Percentiles rank a stretch among this genome's conserved stretches.
Conservation (phyloP, 768 basidiomycete species). For the Mycena indigotica region DNA sequence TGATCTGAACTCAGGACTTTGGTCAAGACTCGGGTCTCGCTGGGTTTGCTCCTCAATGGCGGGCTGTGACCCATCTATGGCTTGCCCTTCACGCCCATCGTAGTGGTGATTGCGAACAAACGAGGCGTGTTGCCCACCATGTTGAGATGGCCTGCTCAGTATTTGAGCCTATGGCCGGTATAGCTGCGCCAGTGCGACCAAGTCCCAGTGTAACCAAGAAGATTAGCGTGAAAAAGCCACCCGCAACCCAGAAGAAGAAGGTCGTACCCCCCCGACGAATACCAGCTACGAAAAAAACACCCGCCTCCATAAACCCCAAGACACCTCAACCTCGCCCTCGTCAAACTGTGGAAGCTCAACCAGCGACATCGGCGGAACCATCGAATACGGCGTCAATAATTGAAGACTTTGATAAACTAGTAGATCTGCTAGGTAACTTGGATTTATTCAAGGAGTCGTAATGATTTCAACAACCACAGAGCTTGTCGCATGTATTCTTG, state of each 20-base stretch:
- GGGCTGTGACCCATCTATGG: slow-evolving; percentile 63
- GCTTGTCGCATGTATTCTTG: slow-evolving; percentile 61
- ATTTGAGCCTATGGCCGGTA: slow-evolving; percentile 41
- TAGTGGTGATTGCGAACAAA: slow-evolving; percentile 45
- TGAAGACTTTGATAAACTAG: slow-evolving; percentile 45
- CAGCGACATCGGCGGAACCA: slow-evolving; percentile 29
- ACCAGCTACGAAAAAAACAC: slow-evolving; percentile 20
- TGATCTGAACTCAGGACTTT: slow-evolving; percentile 29
- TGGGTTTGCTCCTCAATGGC: slow-evolving; percentile 48
- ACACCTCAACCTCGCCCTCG: slow-evolving; percentile 48
- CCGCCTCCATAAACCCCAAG: slow-evolving; percentile 34
- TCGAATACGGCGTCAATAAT: slow-evolving; percentile 25
- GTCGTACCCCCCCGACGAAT: slow-evolving; percentile 10
- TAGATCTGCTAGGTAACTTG: slow-evolving; percentile 36
- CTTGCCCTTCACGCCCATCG: slow-evolving; percentile 72
- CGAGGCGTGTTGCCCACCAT: slow-evolving; percentile 48
- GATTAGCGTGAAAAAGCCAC: slow-evolving; percentile 26
- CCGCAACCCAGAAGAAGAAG: slow-evolving; percentile 28
- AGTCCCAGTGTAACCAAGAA: slow-evolving; percentile 24
- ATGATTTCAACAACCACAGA: slow-evolving; percentile 49
- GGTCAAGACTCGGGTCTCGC: slow-evolving; percentile 38
- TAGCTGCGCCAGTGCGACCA: slow-evolving; percentile 7
- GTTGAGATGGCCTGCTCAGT: slow-evolving; percentile 54
- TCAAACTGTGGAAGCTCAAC: slow-evolving; percentile 32
- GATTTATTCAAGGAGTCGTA: slow-evolving; percentile 42